Conservation (phyloP, 805 yeast genomes). For the Saccharomycopsis fodiens region DNA sequence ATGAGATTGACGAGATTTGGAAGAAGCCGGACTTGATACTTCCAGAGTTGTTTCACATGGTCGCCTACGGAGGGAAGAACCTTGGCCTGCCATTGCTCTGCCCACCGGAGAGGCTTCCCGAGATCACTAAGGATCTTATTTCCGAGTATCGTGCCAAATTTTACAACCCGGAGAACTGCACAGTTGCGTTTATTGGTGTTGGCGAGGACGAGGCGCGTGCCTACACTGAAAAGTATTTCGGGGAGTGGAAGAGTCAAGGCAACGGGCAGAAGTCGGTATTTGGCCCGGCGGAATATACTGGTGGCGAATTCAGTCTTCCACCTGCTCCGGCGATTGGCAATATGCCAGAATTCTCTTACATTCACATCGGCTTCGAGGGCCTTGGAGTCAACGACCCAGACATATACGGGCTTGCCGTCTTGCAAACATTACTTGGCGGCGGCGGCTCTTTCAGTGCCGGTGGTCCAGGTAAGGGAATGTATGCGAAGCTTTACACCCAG, state of each 20-base stretch:
- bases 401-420: constrained; percentile 80
- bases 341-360: constrained; percentile 73
- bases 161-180: constrained; percentile 73
- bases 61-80: constrained; percentile 66
- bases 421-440: constrained; percentile 89
- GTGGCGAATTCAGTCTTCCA: constrained; percentile 51
- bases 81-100: constrained; percentile 83
- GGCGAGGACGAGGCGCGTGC: constrained; percentile 60
- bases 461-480: constrained; percentile 99
- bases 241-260: constrained; percentile 41
- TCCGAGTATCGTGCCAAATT: constrained; percentile 49
- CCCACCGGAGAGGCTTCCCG: constrained; percentile 58
- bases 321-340: constrained; percentile 49
- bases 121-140: constrained; percentile 35
- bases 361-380: constrained; percentile 86
- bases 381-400: constrained; percentile 77
- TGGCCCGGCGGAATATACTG: constrained; percentile 44
- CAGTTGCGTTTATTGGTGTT: constrained; percentile 84
- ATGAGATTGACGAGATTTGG: constrained; percentile 78
- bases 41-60: constrained; percentile 84
- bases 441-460: constrained; percentile 98
- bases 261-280: constrained; percentile 24
- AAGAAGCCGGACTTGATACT: constrained; percentile 75
- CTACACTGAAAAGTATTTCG: constrained; percentile 55
- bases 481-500: constrained; percentile 83